A percentile compares a stretch with the other conserved stretches of the same genome.
Conservation (phyloP, 208 protist genomes). For the Crithidia bombi region DNA sequence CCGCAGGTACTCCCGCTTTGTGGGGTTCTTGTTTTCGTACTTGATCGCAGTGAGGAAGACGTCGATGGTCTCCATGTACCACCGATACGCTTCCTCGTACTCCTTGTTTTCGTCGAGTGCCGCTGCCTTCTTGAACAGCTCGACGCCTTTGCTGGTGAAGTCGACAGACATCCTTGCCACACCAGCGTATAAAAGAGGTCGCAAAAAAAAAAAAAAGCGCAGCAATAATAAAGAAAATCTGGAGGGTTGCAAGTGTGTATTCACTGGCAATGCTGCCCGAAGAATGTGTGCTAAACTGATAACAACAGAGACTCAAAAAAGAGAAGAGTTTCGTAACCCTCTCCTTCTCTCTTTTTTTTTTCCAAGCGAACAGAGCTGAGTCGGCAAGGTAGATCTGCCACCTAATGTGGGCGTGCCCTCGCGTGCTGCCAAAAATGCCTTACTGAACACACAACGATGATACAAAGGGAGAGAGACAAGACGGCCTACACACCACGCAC, state of each 20-base stretch:
- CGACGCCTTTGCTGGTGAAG: conserved; percentile 94
- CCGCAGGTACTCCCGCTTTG: conserved; percentile 93
- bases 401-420: too few species aligned
- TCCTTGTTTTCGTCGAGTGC: conserved; percentile 91
- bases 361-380: too few species aligned
- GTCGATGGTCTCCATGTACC: conserved; percentile 95
- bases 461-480: too few species aligned
- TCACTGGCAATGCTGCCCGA: too few species aligned
- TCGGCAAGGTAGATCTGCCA: too few species aligned
- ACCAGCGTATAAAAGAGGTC: not conserved
- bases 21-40: conserved; percentile 94
- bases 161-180: conserved; percentile 88
- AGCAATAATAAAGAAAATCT: conserved; percentile 9
- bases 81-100: conserved; percentile 92
- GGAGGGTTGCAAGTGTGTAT: too few species aligned
- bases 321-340: not conserved
- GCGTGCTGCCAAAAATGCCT: too few species aligned
- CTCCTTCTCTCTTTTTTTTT: too few species aligned
- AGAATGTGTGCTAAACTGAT: too few species aligned
- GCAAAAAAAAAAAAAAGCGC: conserved; percentile 20
- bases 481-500: too few species aligned
- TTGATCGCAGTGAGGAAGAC: conserved; percentile 96
- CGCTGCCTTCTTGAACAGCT: conserved; percentile 93
- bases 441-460: too few species aligned
- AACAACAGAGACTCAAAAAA: conserved; percentile 3